Conservation (phyloP, 306 rosid genomes). For the Ziziphus jujuba region DNA sequence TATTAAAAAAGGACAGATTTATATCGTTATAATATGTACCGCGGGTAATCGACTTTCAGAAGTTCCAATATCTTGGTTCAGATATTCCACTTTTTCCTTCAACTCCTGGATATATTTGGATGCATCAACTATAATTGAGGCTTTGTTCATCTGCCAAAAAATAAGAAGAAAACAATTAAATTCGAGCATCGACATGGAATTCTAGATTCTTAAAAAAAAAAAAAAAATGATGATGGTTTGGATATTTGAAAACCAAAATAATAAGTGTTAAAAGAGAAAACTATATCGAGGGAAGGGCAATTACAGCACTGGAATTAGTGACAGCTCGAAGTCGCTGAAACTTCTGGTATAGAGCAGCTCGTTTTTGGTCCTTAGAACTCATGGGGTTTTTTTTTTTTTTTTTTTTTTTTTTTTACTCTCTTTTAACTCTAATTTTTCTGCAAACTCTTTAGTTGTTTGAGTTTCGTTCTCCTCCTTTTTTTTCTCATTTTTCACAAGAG, state of each 20-base stretch:
- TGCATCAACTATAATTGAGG: conserved; percentile 76
- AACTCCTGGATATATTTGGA: conserved; percentile 64
- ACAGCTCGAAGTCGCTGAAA: conserved; percentile 56
- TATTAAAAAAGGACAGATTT: no score
- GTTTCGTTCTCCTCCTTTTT: conserved; percentile 10
- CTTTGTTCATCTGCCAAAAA: conserved; percentile 55
- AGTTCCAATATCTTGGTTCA: conserved; percentile 48
- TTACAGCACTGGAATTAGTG: conserved; percentile 78
- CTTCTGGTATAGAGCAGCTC: conserved; percentile 41
- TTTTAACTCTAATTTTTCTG: neutral
- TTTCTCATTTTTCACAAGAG: neutral
- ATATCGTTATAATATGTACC: conserved; percentile 27
- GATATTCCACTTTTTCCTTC: conserved; percentile 62
- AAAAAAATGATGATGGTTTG: no score
- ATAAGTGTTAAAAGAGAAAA: neutral
- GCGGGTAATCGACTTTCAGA: conserved; percentile 44
- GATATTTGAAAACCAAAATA: no score
- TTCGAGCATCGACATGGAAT: no score
- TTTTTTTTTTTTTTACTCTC: conserved; percentile 25
- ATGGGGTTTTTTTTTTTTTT: no score
- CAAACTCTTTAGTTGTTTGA: conserved; percentile 33
- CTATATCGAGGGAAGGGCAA: neutral
- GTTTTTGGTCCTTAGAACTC: conserved; percentile 44
- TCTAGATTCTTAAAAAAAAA: no score
- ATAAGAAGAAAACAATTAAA: neutral